Evolutionary conservation across 495 filamentous ascomycete genomes (phyloP).

Genomic region (Hypoxylon intermedium): DNA sequence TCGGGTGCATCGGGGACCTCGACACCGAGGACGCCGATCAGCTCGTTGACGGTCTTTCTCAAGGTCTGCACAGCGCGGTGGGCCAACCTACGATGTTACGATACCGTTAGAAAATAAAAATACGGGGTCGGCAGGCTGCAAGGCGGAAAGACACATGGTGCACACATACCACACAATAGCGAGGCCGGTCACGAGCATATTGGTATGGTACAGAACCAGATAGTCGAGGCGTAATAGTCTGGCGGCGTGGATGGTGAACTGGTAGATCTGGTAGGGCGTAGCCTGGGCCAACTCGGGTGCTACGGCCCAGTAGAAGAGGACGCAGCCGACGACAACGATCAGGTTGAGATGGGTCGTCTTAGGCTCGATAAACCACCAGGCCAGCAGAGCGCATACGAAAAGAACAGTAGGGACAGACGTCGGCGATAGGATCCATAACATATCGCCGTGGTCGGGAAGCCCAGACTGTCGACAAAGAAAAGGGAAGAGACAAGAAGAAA

Average conservation of each 20-base stretch:
- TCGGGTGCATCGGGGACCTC: constrained; percentile 90
- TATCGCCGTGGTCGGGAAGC: constrained; percentile 51
- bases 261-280: constrained; percentile 47
- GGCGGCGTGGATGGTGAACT: constrained; percentile 42
- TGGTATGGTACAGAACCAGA: constrained; percentile 50
- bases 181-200: constrained; percentile 54
- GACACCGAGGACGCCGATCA: constrained; percentile 88
- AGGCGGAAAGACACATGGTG: constrained; percentile 42
- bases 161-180: constrained; percentile 53
- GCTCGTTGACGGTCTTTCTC: constrained; percentile 85
- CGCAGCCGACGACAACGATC: constrained; percentile 53
- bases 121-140: neutral
- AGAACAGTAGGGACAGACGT: constrained; percentile 58
- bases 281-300: constrained; percentile 53
- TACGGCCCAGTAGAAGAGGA: constrained; percentile 55
- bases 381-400: constrained; percentile 56
- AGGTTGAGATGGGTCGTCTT: constrained; percentile 55
- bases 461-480: constrained; percentile 35
- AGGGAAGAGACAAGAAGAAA: constrained; percentile 9
- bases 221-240: constrained; percentile 48
- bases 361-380: constrained; percentile 58
- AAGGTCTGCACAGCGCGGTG: constrained; percentile 76
- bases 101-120: constrained; percentile 12
- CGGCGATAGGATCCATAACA: constrained; percentile 60
- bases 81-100: constrained; percentile 37